Percentiles rank a stretch among this genome's conserved stretches.
These are phyloP conservation scores for Metarhizium anisopliae DNA, from an alignment of 2,329 filamentous ascomycete genomes.

Conservation along the genomic window DNA sequence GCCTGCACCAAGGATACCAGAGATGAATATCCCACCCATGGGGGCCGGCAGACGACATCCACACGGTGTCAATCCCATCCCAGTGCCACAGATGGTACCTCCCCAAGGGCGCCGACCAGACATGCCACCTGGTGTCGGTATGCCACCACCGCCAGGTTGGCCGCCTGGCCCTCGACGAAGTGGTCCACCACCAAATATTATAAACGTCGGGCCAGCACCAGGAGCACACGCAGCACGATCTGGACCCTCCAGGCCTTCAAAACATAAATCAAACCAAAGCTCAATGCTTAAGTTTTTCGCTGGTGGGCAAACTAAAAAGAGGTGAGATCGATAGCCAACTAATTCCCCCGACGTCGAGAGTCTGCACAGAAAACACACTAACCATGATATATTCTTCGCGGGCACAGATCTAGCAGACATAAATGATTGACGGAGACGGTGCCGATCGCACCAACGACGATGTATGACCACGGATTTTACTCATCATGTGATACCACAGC, in stretches of 20 bases:
- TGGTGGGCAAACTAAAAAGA: constrained; percentile 14
- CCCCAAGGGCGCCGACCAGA: not conserved
- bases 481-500: constrained; percentile 9
- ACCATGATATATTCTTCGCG: not conserved
- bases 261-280: constrained; percentile 9
- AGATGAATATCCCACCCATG: constrained; percentile 3
- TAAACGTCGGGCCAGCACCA: constrained; percentile 8
- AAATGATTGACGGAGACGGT: not conserved
- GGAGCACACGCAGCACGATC: not conserved
- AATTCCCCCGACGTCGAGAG: not conserved
- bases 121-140: constrained; percentile 1
- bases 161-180: not conserved
- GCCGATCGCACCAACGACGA: constrained; percentile 2
- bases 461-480: constrained; percentile 6
- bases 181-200: constrained; percentile 6
- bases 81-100: constrained; percentile 3
- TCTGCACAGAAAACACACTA: not conserved
- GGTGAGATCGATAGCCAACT: constrained; percentile 7
- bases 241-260: constrained; percentile 7
- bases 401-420: constrained; percentile 10
- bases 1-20: constrained; percentile 1
- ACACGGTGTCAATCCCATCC: constrained; percentile 1
- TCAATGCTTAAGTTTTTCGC: constrained; percentile 12
- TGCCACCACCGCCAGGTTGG: constrained; percentile 11
- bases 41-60: not conserved